phyloP scores from a whole-genome alignment of 352 stramenopile species.

The Phytophthora citrophthora region DNA sequence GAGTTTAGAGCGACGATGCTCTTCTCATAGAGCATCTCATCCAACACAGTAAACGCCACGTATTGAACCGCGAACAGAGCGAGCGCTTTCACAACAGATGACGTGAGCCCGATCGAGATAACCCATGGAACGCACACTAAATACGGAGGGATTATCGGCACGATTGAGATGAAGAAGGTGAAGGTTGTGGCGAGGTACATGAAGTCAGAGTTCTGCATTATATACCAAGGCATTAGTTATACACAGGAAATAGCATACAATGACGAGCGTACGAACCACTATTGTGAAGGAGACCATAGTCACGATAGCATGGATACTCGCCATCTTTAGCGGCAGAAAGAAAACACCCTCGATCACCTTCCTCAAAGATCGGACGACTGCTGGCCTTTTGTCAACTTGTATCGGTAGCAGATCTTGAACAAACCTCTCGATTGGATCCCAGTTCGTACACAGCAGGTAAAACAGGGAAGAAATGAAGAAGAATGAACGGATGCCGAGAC shows the following conservation, averaged over 20 bases:
- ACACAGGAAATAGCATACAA: background rate
- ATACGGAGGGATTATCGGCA: conserved; percentile 88
- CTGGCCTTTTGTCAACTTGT: conserved; percentile 70
- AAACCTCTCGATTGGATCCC: conserved; percentile 87
- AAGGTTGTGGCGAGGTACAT: conserved; percentile 87
- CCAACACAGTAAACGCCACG: conserved; percentile 82
- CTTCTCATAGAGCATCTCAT: conserved; percentile 91
- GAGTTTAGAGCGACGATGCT: conserved; percentile 86
- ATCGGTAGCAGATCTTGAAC: conserved; percentile 82
- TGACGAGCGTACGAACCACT: conserved; percentile 54
- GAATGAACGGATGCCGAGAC: conserved; percentile 82
- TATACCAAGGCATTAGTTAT: conserved; percentile 1
- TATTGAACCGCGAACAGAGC: conserved; percentile 86
- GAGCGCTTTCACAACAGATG: conserved; percentile 83
- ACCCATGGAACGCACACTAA: conserved; percentile 88
- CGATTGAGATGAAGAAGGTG: conserved; percentile 90
- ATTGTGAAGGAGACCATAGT: conserved; percentile 88
- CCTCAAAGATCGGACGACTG: conserved; percentile 72
- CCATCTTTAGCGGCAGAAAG: conserved; percentile 90
- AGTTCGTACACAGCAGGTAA: conserved; percentile 87
- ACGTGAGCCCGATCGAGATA: conserved; percentile 77
- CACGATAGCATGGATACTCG: conserved; percentile 87
- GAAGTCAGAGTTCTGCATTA: conserved; percentile 78
- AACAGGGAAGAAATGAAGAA: conserved; percentile 91
- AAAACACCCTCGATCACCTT: conserved; percentile 89